Conservation (phyloP, 2,329 filamentous ascomycete genomes). For the Coniochaeta sp. region DNA sequence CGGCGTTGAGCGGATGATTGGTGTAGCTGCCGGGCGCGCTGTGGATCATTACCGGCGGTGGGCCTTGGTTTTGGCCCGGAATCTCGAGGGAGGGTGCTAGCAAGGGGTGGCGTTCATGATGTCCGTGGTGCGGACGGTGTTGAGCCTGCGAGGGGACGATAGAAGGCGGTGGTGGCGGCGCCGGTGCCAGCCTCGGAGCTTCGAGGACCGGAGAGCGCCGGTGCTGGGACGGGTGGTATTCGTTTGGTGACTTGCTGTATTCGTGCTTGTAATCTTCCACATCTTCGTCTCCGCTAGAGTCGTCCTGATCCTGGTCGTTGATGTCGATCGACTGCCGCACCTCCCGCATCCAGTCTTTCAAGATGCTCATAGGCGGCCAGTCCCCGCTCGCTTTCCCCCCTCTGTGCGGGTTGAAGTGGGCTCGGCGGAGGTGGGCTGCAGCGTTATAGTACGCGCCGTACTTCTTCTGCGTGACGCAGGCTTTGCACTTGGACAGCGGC, state of each 20-base stretch:
- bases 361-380: constrained; percentile 50
- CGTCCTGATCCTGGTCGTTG: constrained; percentile 35
- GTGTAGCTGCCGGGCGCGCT: constrained; percentile 10
- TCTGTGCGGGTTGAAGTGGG: constrained; percentile 49
- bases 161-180: constrained; percentile 12
- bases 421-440: constrained; percentile 49
- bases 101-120: constrained; percentile 3
- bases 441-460: constrained; percentile 55
- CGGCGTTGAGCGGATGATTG: no score
- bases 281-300: constrained; percentile 41
- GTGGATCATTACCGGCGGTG: constrained; percentile 14
- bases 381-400: constrained; percentile 51
- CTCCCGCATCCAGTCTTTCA: constrained; percentile 56
- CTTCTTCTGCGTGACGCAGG: constrained; percentile 48
- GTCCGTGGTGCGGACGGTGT: constrained; percentile 5
- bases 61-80: constrained; percentile 5
- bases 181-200: constrained; percentile 20
- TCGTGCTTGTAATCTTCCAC: constrained; percentile 15
- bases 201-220: constrained; percentile 18
- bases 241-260: constrained; percentile 19
- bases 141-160: constrained; percentile 5
- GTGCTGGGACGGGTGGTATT: constrained; percentile 17
- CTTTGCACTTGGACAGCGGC: constrained; percentile 48
- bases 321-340: constrained; percentile 42
- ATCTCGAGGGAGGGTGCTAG: constrained; percentile 16